These are phyloP conservation scores for Tremella mesenterica DNA, from an alignment of 768 basidiomycete genomes.

Conservation along the genomic window DNA sequence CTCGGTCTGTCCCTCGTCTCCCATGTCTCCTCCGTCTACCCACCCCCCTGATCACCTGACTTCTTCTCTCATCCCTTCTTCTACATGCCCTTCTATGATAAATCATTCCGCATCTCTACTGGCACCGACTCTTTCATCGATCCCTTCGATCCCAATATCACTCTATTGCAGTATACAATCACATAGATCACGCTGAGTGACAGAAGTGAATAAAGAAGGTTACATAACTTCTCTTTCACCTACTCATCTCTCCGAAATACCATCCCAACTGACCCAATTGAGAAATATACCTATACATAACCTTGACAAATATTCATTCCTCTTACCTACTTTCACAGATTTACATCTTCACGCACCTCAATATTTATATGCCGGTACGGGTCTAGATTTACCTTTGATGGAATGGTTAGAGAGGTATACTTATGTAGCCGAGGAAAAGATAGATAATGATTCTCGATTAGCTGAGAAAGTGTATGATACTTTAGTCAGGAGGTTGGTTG, in stretches of 20 bases:
- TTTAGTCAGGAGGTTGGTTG: conserved; percentile 59
- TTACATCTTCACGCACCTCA: conserved; percentile 83
- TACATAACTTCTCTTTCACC: conserved; percentile 13
- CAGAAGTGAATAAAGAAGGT: conserved; percentile 20
- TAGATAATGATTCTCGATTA: conserved; percentile 57
- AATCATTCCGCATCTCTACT: too few species aligned
- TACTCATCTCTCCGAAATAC: conserved; percentile 28
- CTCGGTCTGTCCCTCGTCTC: conserved; percentile 51
- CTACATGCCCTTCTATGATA: too few species aligned
- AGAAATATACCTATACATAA: background rate
- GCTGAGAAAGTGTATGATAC: conserved; percentile 61
- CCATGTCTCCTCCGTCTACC: too few species aligned
- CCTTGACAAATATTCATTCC: conserved; percentile 45
- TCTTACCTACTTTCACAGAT: conserved; percentile 73
- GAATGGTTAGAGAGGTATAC: conserved; percentile 76
- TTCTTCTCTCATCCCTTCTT: too few species aligned
- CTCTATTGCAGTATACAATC: background rate
- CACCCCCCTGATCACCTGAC: too few species aligned
- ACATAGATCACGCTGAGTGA: background rate
- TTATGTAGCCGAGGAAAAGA: conserved; percentile 66
- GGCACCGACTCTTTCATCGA: too few species aligned
- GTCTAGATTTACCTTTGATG: conserved; percentile 74
- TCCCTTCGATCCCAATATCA: too few species aligned
- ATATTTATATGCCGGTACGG: conserved; percentile 78
- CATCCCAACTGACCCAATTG: conserved; percentile 38